Percentiles rank a stretch among this genome's conserved stretches.
Conservation (phyloP, 371 early-diverging fungal species). For the Entomophthora muscae region DNA sequence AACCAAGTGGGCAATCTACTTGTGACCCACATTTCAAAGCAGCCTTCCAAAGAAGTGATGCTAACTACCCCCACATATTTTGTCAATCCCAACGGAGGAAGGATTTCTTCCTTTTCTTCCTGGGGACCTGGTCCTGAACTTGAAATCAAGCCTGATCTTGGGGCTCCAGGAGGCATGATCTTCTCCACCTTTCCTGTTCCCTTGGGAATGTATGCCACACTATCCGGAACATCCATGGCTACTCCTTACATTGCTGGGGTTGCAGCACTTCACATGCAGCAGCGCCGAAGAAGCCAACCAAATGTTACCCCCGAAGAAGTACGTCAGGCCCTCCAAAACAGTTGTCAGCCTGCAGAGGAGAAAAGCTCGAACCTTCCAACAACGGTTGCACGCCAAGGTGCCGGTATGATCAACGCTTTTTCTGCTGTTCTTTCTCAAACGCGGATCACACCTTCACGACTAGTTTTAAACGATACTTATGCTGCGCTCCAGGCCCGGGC, state of each 20-base stretch:
- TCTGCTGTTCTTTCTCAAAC: constrained; percentile 31
- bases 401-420: constrained; percentile 48
- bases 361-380: too few species aligned
- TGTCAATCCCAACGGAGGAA: constrained; percentile 21
- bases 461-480: constrained; percentile 42
- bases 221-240: constrained; percentile 53
- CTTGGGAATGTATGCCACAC: constrained; percentile 27
- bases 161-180: constrained; percentile 54
- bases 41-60: not conserved
- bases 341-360: constrained; percentile 24
- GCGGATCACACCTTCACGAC: constrained; percentile 30
- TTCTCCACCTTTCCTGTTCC: constrained; percentile 42
- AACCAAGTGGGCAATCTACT: not conserved
- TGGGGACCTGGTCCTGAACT: constrained; percentile 53
- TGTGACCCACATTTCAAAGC: not conserved
- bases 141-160: constrained; percentile 47
- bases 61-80: constrained; percentile 7
- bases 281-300: constrained; percentile 13
- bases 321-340: constrained; percentile 28
- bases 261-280: constrained; percentile 35
- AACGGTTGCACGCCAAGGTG: constrained; percentile 44
- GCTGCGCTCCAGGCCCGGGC: too few species aligned
- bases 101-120: constrained; percentile 30
- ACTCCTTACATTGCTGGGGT: constrained; percentile 52
- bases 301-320: constrained; percentile 11